A percentile compares a stretch with the other conserved stretches of the same genome.
Evolutionary conservation across 2,329 filamentous ascomycete genomes (phyloP).

Genomic region (Microsporum canis): DNA sequence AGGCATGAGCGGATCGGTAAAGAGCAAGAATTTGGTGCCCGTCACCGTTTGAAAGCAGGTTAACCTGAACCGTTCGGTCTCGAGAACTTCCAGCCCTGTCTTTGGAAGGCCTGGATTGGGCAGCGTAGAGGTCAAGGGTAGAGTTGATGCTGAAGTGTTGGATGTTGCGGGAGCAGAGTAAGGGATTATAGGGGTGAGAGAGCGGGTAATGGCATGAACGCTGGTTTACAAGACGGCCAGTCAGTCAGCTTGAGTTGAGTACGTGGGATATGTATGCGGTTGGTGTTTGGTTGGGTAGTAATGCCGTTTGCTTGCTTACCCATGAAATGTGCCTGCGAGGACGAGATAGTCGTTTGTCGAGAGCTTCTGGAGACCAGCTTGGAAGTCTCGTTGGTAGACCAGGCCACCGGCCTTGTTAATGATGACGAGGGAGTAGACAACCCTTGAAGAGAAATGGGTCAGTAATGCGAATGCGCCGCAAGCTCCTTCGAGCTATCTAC

Average conservation of each 20-base stretch:
- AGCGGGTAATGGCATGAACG: constrained; percentile 54
- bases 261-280: background rate
- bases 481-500: background rate
- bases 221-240: constrained; percentile 23
- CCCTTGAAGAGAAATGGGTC: constrained; percentile 45
- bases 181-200: constrained; percentile 35
- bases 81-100: constrained; percentile 77
- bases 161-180: constrained; percentile 25
- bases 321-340: constrained; percentile 92
- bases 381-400: constrained; percentile 91
- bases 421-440: constrained; percentile 87
- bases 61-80: constrained; percentile 86
- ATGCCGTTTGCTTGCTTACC: constrained; percentile 40
- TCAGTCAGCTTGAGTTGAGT: background rate
- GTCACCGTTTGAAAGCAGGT: constrained; percentile 94
- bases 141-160: constrained; percentile 17
- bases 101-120: constrained; percentile 25
- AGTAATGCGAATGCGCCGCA: background rate
- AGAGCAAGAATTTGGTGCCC: constrained; percentile 88
- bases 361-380: constrained; percentile 74
- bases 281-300: background rate
- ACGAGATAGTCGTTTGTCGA: constrained; percentile 95
- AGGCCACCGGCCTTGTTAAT: constrained; percentile 98
- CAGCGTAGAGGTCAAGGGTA: constrained; percentile 22
- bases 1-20: constrained; percentile 76